Percentiles rank a stretch among this genome's conserved stretches.
These are phyloP conservation scores for Yamadazyma epiphylla DNA, from an alignment of 1,139 yeast genomes.

Conservation along the genomic window DNA sequence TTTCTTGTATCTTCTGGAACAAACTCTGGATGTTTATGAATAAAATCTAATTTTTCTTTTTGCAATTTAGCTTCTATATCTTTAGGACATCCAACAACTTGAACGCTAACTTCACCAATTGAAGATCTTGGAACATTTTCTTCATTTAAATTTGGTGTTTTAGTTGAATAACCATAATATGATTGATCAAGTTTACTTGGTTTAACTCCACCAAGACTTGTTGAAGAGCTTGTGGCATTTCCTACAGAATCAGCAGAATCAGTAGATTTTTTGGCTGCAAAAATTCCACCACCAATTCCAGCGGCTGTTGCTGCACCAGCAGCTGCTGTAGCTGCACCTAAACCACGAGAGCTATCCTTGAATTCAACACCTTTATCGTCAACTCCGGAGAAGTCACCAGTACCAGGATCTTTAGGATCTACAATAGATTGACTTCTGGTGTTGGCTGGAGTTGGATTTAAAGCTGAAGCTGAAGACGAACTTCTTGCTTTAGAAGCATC, in stretches of 20 bases:
- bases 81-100: conserved; percentile 14
- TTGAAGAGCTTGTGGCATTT: conserved; percentile 5
- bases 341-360: too few species aligned
- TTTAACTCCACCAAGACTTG: conserved; percentile 1
- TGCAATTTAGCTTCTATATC: conserved; percentile 7
- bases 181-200: conserved; percentile 6
- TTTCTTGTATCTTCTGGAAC: conserved; percentile 14
- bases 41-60: conserved; percentile 8
- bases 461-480: conserved; percentile 4
- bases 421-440: conserved; percentile 2
- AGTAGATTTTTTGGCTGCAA: neutral
- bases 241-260: neutral
- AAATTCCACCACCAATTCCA: conserved; percentile 1
- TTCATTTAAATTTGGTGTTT: neutral
- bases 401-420: neutral
- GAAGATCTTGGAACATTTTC: conserved; percentile 2
- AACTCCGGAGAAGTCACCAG: neutral
- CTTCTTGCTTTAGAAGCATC: conserved; percentile 1
- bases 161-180: conserved; percentile 6
- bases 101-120: conserved; percentile 4
- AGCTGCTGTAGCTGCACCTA: neutral
- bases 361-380: too few species aligned
- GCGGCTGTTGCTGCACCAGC: conserved; percentile 1
- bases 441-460: conserved; percentile 12
- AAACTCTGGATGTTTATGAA: conserved; percentile 10